phyloP scores from a whole-genome alignment of 2,329 filamentous ascomycete genomes.

The Pseudogymnoascus sp. region DNA sequence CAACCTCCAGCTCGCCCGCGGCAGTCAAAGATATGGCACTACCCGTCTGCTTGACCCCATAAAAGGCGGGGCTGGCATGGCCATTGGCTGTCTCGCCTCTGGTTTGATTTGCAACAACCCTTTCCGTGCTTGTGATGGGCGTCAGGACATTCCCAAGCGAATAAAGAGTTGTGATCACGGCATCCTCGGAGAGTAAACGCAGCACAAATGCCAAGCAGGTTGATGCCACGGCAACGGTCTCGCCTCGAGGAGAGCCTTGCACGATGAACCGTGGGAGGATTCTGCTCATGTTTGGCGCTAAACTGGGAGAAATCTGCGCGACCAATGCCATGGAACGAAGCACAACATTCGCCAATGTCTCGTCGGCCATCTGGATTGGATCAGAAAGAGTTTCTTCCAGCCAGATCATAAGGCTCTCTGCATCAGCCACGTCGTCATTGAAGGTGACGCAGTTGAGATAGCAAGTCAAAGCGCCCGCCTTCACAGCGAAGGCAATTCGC shows the following conservation, averaged over 20 bases:
- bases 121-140: conserved; percentile 52
- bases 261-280: conserved; percentile 83
- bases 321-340: conserved; percentile 77
- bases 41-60: conserved; percentile 53
- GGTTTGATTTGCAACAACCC: conserved; percentile 26
- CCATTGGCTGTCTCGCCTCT: conserved; percentile 34
- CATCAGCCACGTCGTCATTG: conserved; percentile 73
- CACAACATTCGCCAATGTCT: conserved; percentile 67
- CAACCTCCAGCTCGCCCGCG: conserved; percentile 71
- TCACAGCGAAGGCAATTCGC: conserved; percentile 76
- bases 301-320: conserved; percentile 65
- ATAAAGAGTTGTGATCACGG: conserved; percentile 90
- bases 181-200: conserved; percentile 78
- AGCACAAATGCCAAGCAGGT: conserved; percentile 76
- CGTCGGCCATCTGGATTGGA: conserved; percentile 73
- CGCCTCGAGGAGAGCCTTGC: conserved; percentile 64
- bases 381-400: conserved; percentile 77
- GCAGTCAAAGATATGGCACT: conserved; percentile 75
- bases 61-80: conserved; percentile 48
- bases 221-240: conserved; percentile 71
- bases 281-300: conserved; percentile 69
- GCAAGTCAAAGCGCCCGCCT: conserved; percentile 71
- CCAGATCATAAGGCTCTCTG: conserved; percentile 75
- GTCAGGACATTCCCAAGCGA: conserved; percentile 94
- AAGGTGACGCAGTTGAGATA: conserved; percentile 81